Conservation (phyloP, 768 basidiomycete species). For the Boletus speciosus region DNA sequence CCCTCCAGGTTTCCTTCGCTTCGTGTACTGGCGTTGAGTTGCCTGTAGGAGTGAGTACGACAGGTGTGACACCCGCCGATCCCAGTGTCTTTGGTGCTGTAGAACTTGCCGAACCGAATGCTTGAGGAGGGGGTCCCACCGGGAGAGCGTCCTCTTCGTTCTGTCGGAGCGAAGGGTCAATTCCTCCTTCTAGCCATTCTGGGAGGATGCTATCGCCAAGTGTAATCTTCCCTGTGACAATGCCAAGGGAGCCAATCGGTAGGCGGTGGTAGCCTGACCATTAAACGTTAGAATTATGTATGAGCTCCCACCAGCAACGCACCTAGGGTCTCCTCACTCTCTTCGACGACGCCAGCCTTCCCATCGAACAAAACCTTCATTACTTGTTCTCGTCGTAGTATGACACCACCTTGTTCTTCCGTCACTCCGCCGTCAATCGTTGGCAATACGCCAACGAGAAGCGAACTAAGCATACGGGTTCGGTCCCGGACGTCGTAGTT, state of each 20-base stretch:
- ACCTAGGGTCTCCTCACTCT: conserved; percentile 32
- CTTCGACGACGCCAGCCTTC: conserved; percentile 49
- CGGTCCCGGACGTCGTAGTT: conserved; percentile 92
- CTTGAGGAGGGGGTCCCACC: conserved; percentile 31
- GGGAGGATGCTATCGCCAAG: conserved; percentile 49
- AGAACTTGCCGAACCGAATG: conserved; percentile 39
- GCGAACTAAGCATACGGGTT: conserved; percentile 69
- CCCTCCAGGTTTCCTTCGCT: conserved; percentile 46
- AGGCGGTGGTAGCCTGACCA: conserved; percentile 37
- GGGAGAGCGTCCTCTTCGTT: conserved; percentile 50
- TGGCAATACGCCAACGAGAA: conserved; percentile 57
- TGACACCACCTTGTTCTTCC: conserved; percentile 64
- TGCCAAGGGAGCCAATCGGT: conserved; percentile 63
- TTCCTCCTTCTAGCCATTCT: conserved; percentile 87
- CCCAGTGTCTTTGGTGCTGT: conserved; percentile 26
- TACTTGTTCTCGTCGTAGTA: conserved; percentile 81
- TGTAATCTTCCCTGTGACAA: conserved; percentile 54
- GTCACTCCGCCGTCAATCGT: conserved; percentile 33
- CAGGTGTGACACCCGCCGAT: conserved; percentile 37
- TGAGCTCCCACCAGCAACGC: conserved; percentile 18
- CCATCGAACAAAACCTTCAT: conserved; percentile 75
- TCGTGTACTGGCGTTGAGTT: conserved; percentile 44
- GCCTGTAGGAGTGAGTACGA: conserved; percentile 56
- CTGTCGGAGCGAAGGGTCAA: conserved; percentile 74
- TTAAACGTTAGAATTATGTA: conserved; percentile 3